These are phyloP conservation scores for Aspergillus sp. DNA, from an alignment of 2,329 filamentous ascomycete genomes.

Conservation along the genomic window DNA sequence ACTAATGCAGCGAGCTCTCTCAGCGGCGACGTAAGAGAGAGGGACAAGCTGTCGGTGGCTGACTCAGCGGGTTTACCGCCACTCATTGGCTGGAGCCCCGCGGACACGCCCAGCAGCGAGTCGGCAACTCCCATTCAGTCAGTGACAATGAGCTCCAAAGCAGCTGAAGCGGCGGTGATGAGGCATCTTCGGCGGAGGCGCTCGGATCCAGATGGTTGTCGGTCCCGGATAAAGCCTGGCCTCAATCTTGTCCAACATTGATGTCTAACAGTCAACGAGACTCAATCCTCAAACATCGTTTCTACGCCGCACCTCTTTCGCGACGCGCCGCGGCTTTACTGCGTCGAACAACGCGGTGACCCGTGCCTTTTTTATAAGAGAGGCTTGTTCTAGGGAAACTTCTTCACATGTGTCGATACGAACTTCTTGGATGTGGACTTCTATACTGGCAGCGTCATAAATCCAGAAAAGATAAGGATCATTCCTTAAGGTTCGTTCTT, in stretches of 20 bases:
- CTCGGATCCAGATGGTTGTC: not conserved
- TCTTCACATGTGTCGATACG: slow-evolving; percentile 49
- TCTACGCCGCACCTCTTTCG: slow-evolving; percentile 1
- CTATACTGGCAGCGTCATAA: slow-evolving; percentile 44
- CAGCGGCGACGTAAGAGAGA: slow-evolving; percentile 24
- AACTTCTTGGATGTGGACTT: slow-evolving; percentile 46
- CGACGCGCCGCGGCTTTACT: slow-evolving; percentile 19
- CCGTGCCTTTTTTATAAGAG: not conserved
- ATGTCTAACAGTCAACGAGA: too few species aligned
- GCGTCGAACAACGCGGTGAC: not conserved
- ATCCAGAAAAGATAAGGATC: slow-evolving; percentile 26
- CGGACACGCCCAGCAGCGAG: slow-evolving; percentile 3
- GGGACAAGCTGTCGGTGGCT: slow-evolving; percentile 17
- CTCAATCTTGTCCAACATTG: not conserved
- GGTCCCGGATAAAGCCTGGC: not conserved
- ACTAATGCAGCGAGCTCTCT: slow-evolving; percentile 13
- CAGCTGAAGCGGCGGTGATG: not conserved
- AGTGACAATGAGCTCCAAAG: not conserved
- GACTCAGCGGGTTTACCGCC: slow-evolving; percentile 10
- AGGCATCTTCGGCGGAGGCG: not conserved
- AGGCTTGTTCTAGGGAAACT: slow-evolving; percentile 2
- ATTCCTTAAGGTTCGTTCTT: slow-evolving; percentile 28
- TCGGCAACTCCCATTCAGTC: not conserved
- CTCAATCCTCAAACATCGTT: not conserved
- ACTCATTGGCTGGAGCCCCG: slow-evolving; percentile 23